A percentile compares a stretch with the other conserved stretches of the same genome.
Conservation (phyloP, 108 stramenopile genomes). For the Pseudonitzschia multistriata region DNA sequence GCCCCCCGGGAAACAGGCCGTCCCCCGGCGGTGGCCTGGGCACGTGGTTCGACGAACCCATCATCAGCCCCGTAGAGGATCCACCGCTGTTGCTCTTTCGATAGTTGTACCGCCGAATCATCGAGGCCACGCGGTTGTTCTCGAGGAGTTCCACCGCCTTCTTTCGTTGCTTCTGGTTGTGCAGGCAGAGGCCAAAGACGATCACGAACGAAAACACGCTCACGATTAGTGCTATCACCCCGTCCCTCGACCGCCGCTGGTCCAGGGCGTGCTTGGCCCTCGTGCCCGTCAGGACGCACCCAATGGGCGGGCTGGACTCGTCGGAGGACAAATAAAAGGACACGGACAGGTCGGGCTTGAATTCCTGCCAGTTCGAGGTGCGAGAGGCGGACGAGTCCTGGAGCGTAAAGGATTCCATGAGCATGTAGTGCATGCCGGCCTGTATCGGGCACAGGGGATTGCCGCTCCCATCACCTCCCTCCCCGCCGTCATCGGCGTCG, state of each 20-base stretch:
- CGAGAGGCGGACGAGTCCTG: neutral
- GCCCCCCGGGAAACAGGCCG: neutral
- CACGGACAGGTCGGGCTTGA: conserved; percentile 1
- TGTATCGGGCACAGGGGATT: neutral
- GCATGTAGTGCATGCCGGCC: neutral
- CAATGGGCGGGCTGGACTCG: neutral
- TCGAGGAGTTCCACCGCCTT: neutral
- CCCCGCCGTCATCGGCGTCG: neutral
- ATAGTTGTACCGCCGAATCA: neutral
- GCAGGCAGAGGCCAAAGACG: neutral
- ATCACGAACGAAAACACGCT: neutral
- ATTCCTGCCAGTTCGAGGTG: neutral
- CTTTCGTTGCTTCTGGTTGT: neutral
- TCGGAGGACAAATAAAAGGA: neutral
- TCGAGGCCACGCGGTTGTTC: conserved; percentile 5
- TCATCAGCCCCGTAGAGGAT: neutral
- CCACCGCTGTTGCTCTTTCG: neutral
- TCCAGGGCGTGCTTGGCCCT: neutral
- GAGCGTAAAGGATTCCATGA: neutral
- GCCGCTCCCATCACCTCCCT: neutral
- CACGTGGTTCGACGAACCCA: neutral
- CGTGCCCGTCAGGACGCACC: conserved; percentile 1
- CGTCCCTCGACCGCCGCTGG: neutral
- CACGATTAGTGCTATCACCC: neutral
- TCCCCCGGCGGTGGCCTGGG: neutral